Evolutionary conservation across 2,329 filamentous ascomycete genomes (phyloP), one percentile per base, ranked within the genome.

Genomic region (Massarina eburnea): DNA sequence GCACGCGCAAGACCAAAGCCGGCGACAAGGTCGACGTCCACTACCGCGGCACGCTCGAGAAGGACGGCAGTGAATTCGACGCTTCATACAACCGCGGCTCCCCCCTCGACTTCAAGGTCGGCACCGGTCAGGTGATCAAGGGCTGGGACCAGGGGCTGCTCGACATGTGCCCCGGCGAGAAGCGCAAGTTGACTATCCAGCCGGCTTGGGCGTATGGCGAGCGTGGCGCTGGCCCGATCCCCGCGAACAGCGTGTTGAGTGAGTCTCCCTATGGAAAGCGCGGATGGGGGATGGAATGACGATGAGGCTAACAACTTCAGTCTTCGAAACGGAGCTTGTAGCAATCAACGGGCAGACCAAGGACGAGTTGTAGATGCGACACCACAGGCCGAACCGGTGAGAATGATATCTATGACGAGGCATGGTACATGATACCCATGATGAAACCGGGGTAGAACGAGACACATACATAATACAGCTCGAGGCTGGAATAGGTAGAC

Each of bases 151-250:
- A 95, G 67, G 92, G 92, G 41, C 81, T 97, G 19, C 68, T 95
- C 36, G 89, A 91, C 66, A 97, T 97, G 92, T 97, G 92, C 74
- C 86, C 94, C 59, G 94, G 94, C 54, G 92, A 99, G 79, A 96
- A 96, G 83, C 82, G 73, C 73, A 92, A 84, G 48, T 76, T 99
- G 67, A 97, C 90, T 21, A 94, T 99, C 42, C 90, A 91, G 41
- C 91, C 92, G 18, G 86, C 89, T 68, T 82, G 85, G 66, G 92
- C 85, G 40, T 97, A 96, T 68, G 92, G 92, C 48, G 76, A 84
- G 54, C 81, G 87, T 50, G 80, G 75, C 42, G 82, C 94, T 70
- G 91, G 91, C 1, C 90, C 91, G 18, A 97, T 97, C 62, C 92
- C 92, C 8, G 88, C 82, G 8, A 86, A 86, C 45, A 85, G 88